phyloP scores from a whole-genome alignment of 495 filamentous ascomycete species.

The Melanomma pulvis-pyrius region DNA sequence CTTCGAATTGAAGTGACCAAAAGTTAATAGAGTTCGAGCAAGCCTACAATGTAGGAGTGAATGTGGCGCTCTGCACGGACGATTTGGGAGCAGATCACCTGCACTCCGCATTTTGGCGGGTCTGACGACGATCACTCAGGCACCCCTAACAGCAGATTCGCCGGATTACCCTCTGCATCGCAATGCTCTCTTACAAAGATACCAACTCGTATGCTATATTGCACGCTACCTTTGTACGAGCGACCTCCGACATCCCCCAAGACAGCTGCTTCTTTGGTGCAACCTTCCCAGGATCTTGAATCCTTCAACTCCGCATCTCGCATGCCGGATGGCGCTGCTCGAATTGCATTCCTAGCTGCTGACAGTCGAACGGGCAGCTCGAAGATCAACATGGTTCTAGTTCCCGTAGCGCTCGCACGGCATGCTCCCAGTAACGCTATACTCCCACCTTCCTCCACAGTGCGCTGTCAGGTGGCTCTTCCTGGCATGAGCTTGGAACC shows the following conservation, averaged over 20 bases:
- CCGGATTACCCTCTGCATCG: neutral
- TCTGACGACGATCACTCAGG: neutral
- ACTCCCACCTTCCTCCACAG: conserved; percentile 32
- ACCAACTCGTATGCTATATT: neutral
- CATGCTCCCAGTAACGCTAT: conserved; percentile 20
- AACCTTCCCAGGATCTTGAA: conserved; percentile 1
- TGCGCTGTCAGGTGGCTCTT: conserved; percentile 10
- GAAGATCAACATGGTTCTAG: neutral
- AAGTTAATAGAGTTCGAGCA: too few species aligned
- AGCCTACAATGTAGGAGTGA: neutral
- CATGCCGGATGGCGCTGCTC: neutral
- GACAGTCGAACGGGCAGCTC: conserved; percentile 5
- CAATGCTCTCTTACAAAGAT: neutral
- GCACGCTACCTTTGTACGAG: neutral
- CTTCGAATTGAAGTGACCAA: too few species aligned
- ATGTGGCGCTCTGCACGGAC: conserved; percentile 9
- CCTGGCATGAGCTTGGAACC: neutral
- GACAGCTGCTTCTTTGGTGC: neutral
- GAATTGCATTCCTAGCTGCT: conserved; percentile 1
- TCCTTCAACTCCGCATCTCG: neutral
- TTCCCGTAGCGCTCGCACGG: conserved; percentile 2
- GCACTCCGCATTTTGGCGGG: conserved; percentile 19
- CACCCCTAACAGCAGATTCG: neutral
- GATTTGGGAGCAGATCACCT: conserved; percentile 9
- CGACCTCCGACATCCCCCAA: neutral